phyloP scores from a whole-genome alignment of 2,329 filamentous ascomycete species.

The Penicillium sp. region DNA sequence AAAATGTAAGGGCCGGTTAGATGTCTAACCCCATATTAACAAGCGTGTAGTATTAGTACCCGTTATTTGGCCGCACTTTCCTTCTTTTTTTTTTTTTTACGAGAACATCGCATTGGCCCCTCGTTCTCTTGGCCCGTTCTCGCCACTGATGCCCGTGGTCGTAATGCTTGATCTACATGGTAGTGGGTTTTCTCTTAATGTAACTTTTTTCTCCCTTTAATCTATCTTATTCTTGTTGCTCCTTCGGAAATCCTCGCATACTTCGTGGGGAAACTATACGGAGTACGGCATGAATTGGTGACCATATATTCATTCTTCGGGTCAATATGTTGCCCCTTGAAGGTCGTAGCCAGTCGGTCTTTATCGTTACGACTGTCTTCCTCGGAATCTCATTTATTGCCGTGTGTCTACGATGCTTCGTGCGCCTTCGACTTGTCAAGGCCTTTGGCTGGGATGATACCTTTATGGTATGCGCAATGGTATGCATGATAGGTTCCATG shows the following conservation, averaged over 20 bases:
- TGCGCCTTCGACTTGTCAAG: constrained; percentile 35
- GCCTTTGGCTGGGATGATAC: constrained; percentile 43
- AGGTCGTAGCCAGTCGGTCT: constrained; percentile 36
- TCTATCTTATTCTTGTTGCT: constrained; percentile 2
- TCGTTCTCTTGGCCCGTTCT: constrained; percentile 11
- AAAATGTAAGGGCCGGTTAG: too few species aligned
- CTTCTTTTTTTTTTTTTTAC: not conserved
- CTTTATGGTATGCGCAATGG: constrained; percentile 40
- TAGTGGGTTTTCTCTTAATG: constrained; percentile 1
- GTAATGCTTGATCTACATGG: constrained; percentile 15
- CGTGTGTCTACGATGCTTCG: constrained; percentile 39
- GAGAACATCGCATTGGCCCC: constrained; percentile 4
- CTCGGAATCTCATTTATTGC: constrained; percentile 34
- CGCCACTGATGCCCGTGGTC: constrained; percentile 15
- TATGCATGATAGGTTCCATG: constrained; percentile 18
- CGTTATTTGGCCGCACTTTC: not conserved
- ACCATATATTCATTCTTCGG: not conserved
- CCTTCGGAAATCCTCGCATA: not conserved
- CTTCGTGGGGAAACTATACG: not conserved
- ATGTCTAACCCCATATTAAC: not conserved
- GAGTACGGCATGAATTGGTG: constrained; percentile 16
- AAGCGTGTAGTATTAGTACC: not conserved
- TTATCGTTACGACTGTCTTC: constrained; percentile 35
- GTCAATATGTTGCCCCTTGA: constrained; percentile 33
- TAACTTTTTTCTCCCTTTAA: not conserved